Evolutionary conservation across 345 rosid species (phyloP), one percentile per base, ranked within the genome.

Genomic region (Geranium rotundifolium): DNA sequence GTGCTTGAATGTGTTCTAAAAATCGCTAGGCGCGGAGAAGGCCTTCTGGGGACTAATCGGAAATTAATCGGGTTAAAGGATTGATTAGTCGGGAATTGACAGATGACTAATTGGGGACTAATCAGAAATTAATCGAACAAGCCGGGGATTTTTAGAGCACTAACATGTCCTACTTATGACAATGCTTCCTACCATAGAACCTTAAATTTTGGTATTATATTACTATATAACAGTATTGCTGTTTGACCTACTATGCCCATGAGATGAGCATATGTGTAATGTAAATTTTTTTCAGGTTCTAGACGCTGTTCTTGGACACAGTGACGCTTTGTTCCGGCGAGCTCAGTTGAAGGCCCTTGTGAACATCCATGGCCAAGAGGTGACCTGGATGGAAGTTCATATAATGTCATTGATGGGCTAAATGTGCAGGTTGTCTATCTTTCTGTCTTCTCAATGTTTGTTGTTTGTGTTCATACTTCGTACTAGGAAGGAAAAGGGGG

Each of bases 321-420:
- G 86, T 58, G 95, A 93, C 30, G 90, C 89, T 29, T 67, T 92
- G 54, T 92, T 92, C 74, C 79, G 98, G 79, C 85, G 98, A 57
- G 91, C 99, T 61, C 99, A 92, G 80, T 77, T 92, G 62, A 92
- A 92, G 76, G 99, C 86, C 74, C 90, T 93, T 62, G 99, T 93
- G 64, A 82, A 96, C 23, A 90, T 93, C 80, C 98, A 89, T 46
- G 16, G 95, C 79, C 77, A 82, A 73, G 96, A 89, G 96, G 98
- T 92, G 80, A 62, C 57, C 18, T 49, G 23, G 56, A 41, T 34
- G 41, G 41, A 34, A 34, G 41, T 34, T 34, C 41, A 34, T 34
- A 34, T 34, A 34, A 8, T 34, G 41, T 34, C 10, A 8, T 34
- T 46, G 52, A 2, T 46, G 16, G 52, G 13, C 14, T 46, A 12